Conservation (phyloP, 257 asterid genomes). For the Verbena officinalis region DNA sequence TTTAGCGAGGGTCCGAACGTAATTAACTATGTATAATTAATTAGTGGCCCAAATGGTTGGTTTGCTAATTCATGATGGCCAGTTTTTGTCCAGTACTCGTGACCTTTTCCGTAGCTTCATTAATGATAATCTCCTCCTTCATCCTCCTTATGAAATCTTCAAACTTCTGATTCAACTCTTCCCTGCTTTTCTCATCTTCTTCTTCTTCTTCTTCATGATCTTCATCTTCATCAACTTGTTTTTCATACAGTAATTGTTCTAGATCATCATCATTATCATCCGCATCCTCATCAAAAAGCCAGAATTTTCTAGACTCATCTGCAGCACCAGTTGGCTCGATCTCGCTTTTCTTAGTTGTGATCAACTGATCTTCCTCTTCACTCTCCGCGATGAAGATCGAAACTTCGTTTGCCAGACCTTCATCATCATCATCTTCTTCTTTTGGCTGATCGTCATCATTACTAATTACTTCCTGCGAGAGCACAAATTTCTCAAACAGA, state of each 20-base stretch:
- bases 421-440: conserved; percentile 2
- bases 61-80: conserved; percentile 11
- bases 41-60: neutral
- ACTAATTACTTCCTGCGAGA: neutral
- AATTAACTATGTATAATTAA: neutral
- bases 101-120: conserved; percentile 30
- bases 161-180: conserved; percentile 46
- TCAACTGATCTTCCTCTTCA: conserved; percentile 18
- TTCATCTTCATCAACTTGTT: neutral
- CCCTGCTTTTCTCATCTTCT: conserved; percentile 34
- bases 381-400: conserved; percentile 34
- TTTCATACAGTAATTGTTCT: neutral
- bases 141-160: conserved; percentile 56
- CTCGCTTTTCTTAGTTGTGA: neutral
- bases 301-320: neutral
- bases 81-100: too few species aligned
- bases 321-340: neutral
- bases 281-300: conserved; percentile 34
- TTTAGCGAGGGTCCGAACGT: too few species aligned
- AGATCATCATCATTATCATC: neutral
- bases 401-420: conserved; percentile 3
- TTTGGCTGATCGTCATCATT: neutral
- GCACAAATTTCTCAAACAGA: neutral
- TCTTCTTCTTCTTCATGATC: neutral
- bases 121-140: conserved; percentile 45